Evolutionary conservation across 2,329 filamentous ascomycete species (phyloP).

Genomic region (Plenodomus tracheiphilus): DNA sequence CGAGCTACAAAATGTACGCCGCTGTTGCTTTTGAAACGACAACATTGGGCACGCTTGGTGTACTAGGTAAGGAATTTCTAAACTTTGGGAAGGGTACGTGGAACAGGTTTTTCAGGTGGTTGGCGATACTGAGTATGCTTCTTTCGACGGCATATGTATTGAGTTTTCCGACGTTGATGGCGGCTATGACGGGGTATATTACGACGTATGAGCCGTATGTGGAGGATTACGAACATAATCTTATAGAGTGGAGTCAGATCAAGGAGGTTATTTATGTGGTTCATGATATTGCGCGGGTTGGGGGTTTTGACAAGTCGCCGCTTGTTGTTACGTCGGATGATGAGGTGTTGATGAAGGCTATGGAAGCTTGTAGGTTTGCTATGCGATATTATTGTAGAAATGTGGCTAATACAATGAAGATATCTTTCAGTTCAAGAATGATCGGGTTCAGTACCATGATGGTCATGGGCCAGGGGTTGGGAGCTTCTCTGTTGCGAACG

Average conservation of each 20-base stretch:
- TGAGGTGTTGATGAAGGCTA: slow-evolving; percentile 7
- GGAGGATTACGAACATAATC: slow-evolving; percentile 24
- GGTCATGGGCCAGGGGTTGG: neutral
- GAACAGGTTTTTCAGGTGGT: slow-evolving; percentile 38
- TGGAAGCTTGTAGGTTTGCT: slow-evolving; percentile 19
- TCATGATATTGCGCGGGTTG: slow-evolving; percentile 21
- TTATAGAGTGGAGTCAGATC: slow-evolving; percentile 29
- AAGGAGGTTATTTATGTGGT: slow-evolving; percentile 19
- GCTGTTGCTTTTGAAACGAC: slow-evolving; percentile 35
- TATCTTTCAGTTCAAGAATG: neutral
- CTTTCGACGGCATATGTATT: slow-evolving; percentile 40
- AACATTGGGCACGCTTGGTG: slow-evolving; percentile 34
- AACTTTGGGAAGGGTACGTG: slow-evolving; percentile 25
- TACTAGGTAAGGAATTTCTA: slow-evolving; percentile 34
- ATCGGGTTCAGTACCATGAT: neutral
- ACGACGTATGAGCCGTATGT: slow-evolving; percentile 34
- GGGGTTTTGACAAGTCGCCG: slow-evolving; percentile 9
- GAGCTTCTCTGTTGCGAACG: neutral
- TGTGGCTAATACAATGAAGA: neutral
- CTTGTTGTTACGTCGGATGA: slow-evolving; percentile 17
- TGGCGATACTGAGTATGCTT: slow-evolving; percentile 34
- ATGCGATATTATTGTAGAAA: neutral
- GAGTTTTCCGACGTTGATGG: slow-evolving; percentile 42
- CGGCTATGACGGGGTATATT: slow-evolving; percentile 47
- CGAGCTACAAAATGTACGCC: slow-evolving; percentile 36